Evolutionary conservation across 768 basidiomycete species (phyloP).

Genomic region (Suillus decipiens): DNA sequence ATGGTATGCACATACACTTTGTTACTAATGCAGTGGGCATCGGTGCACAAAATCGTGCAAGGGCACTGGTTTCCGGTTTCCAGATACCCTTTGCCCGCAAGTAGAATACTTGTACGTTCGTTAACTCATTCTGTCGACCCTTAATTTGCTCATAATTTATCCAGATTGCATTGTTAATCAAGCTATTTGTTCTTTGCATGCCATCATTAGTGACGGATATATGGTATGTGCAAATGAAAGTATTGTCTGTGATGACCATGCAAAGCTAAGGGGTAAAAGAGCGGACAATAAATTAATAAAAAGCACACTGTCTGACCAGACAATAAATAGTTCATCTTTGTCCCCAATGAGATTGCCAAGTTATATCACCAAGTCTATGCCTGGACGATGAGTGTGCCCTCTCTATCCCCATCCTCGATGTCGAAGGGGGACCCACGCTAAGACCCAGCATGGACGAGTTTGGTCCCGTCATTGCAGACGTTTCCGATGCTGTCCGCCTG

Average conservation of each 20-base stretch:
- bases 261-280: slow-evolving; percentile 19
- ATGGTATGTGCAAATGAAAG: slow-evolving; percentile 34
- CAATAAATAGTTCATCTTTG: slow-evolving; percentile 26
- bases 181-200: slow-evolving; percentile 16
- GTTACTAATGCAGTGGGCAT: slow-evolving; percentile 84
- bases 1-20: slow-evolving; percentile 95
- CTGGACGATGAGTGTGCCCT: slow-evolving; percentile 43
- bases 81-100: slow-evolving; percentile 81
- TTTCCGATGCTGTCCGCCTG: slow-evolving; percentile 73
- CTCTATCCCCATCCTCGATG: slow-evolving; percentile 36
- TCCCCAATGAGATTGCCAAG: slow-evolving; percentile 46
- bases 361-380: slow-evolving; percentile 62
- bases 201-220: slow-evolving; percentile 27
- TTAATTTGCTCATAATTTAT: slow-evolving; percentile 1
- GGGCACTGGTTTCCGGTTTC: slow-evolving; percentile 87
- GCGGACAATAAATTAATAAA: slow-evolving; percentile 20
- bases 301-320: neutral
- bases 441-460: slow-evolving; percentile 23
- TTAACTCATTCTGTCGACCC: neutral
- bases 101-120: slow-evolving; percentile 18
- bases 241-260: slow-evolving; percentile 26
- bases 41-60: slow-evolving; percentile 89
- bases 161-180: slow-evolving; percentile 2
- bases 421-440: slow-evolving; percentile 11
- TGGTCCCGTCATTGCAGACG: slow-evolving; percentile 39